Evolutionary conservation across 2,329 filamentous ascomycete species (phyloP).

Genomic region (Aspergillus aculeatus): DNA sequence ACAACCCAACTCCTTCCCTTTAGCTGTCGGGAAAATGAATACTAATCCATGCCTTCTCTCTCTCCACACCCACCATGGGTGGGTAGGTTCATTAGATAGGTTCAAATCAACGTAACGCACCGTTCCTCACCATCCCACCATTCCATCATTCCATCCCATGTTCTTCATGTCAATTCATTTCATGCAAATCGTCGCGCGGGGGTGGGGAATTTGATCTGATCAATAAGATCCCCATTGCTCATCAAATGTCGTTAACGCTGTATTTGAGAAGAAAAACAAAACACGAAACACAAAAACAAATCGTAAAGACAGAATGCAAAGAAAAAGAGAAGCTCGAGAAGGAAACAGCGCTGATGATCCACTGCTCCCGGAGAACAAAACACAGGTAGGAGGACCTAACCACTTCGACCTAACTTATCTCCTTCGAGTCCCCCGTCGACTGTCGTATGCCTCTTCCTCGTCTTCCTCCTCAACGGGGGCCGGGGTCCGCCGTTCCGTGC

Average conservation of each 20-base stretch:
- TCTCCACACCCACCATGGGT: no score
- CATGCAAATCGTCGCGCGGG: not conserved
- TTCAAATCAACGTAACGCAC: no score
- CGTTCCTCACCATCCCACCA: no score
- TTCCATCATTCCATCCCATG: not conserved
- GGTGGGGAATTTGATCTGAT: not conserved
- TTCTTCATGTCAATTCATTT: not conserved
- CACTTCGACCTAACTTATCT: conserved; percentile 16
- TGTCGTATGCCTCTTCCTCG: conserved; percentile 36
- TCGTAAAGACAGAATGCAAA: not conserved
- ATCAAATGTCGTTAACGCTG: conserved; percentile 5
- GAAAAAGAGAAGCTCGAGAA: not conserved
- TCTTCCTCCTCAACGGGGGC: conserved; percentile 50
- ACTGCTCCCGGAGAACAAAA: not conserved
- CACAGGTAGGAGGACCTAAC: not conserved
- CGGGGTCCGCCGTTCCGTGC: conserved; percentile 50
- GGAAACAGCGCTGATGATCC: not conserved
- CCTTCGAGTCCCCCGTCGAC: conserved; percentile 22
- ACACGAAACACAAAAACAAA: not conserved
- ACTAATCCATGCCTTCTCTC: not conserved
- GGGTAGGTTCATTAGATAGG: no score
- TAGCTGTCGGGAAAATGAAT: not conserved
- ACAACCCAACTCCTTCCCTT: not conserved
- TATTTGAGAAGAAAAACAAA: not conserved
- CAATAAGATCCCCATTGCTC: not conserved